Conservation (phyloP, 805 yeast genomes). For the Metschnikowia orientalis region DNA sequence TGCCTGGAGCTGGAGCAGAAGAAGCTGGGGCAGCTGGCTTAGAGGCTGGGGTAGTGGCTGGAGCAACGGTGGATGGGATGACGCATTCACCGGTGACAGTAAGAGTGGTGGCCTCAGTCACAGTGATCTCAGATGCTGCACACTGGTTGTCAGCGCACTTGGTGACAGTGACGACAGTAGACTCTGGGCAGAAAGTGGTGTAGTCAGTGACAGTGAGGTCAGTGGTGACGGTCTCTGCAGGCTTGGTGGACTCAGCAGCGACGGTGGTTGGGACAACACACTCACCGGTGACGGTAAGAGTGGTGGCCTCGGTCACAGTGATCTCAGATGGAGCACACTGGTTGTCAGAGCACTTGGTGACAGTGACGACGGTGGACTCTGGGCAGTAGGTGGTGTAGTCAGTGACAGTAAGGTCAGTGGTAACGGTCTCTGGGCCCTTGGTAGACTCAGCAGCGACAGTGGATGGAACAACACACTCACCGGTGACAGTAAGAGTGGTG, state of each 20-base stretch:
- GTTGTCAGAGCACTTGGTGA: constrained; percentile 29
- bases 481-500: constrained; percentile 32
- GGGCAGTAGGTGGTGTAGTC: constrained; percentile 39
- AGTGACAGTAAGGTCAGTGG: constrained; percentile 28
- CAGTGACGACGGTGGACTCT: constrained; percentile 27
- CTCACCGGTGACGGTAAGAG: constrained; percentile 31
- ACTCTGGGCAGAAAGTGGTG: constrained; percentile 34
- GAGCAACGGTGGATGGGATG: background rate
- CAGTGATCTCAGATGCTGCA: constrained; percentile 23
- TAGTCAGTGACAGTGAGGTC: constrained; percentile 26
- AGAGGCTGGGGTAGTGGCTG: background rate
- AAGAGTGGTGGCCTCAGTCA: constrained; percentile 28
- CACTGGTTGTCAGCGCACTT: constrained; percentile 27
- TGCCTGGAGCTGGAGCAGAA: too few species aligned
- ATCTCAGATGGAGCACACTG: constrained; percentile 24
- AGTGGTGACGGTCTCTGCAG: constrained; percentile 1
- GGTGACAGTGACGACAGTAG: constrained; percentile 31
- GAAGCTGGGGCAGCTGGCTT: background rate
- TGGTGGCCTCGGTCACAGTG: constrained; percentile 29
- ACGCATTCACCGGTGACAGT: constrained; percentile 25
- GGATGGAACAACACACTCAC: constrained; percentile 25
- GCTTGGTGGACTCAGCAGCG: constrained; percentile 3
- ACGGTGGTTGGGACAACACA: constrained; percentile 24
- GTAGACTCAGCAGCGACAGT: constrained; percentile 6
- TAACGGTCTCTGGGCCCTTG: constrained; percentile 15